Evolutionary conservation across 1,284 basidiomycete genomes (phyloP), one percentile per base, ranked within the genome.

Genomic region (Vanrija sp.): DNA sequence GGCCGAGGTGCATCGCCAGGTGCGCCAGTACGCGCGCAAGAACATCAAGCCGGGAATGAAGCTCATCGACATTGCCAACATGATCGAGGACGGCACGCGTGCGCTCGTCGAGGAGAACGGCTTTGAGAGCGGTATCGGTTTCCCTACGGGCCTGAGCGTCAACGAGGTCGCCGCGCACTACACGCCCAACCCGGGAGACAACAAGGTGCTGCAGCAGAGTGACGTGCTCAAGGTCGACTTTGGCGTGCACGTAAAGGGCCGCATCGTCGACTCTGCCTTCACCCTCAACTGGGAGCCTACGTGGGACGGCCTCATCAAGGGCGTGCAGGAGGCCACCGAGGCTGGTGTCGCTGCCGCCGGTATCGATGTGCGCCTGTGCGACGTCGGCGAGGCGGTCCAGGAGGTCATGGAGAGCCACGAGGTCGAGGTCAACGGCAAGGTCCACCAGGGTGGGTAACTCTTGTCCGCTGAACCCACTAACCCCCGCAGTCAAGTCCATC

Each of bases 391-490:
- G 0, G 83, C 84, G 38, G 94, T 98, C 56, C 95, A 99, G 73
- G 96, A 99, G 75, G 94, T 93, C 3, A 98, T 99, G 96, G 94
- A 98, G 73, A 92, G 89, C 5, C 97, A 98, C 71, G 96, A 98
- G 73, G 93, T 98, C 18, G 91, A 94, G 68, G 84, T 93, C 19
- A 81, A 85, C 25, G 88, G 91, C 37, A 92, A 94, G 72, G 82
- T 86, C 19, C 82, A 86, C 63, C 91, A 87, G 56, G 89, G 92
- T 94, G 52, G 51, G 9, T 22, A 23, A 12, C 1, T 6, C 20
- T 18, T 19, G 41, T 42, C 45, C 6, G 23, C 20, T 22, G 15
- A 36, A 12, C 19, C 41, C 22, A 45, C 56, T 53, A 46, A 37
- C 25, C 4, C 39, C 9, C n/a, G n/a, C 68, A 93, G 92, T 97